A percentile compares a stretch with the other conserved stretches of the same genome.
Conservation (phyloP, 495 filamentous ascomycete genomes). For the Penicillium bovifimosum region DNA sequence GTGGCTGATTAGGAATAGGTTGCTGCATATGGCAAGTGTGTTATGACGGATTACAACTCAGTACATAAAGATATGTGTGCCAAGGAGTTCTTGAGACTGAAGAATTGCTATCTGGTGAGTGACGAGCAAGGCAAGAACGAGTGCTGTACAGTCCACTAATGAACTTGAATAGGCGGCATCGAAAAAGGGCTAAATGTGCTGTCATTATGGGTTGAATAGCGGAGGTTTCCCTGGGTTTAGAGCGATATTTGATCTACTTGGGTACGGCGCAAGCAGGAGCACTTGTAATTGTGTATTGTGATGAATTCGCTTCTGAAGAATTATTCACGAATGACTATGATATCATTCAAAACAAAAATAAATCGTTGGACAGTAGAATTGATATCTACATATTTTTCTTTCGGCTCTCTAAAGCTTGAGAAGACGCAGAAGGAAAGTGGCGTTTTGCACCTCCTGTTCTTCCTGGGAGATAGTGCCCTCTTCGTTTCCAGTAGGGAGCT, state of each 20-base stretch:
- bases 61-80: constrained; percentile 88
- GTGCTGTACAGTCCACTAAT: not conserved
- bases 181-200: constrained; percentile 28
- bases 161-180: constrained; percentile 29
- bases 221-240: not conserved
- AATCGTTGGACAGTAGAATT: constrained; percentile 4
- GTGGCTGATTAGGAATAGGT: constrained; percentile 50
- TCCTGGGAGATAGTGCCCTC: constrained; percentile 72
- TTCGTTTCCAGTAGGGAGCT: constrained; percentile 50
- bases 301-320: not conserved
- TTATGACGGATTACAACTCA: constrained; percentile 84
- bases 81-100: constrained; percentile 77
- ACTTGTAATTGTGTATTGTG: not conserved
- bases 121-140: not conserved
- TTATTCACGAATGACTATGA: not conserved
- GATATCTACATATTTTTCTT: constrained; percentile 6
- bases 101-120: constrained; percentile 82
- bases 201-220: not conserved
- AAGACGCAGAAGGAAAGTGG: constrained; percentile 77
- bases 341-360: constrained; percentile 8
- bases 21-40: constrained; percentile 84
- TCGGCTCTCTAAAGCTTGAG: constrained; percentile 58
- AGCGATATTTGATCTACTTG: not conserved
- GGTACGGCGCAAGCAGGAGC: not conserved
- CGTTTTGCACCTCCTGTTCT: constrained; percentile 83